Evolutionary conservation across 352 stramenopile genomes (phyloP).

Genomic region (Phytophthora sansomeana): DNA sequence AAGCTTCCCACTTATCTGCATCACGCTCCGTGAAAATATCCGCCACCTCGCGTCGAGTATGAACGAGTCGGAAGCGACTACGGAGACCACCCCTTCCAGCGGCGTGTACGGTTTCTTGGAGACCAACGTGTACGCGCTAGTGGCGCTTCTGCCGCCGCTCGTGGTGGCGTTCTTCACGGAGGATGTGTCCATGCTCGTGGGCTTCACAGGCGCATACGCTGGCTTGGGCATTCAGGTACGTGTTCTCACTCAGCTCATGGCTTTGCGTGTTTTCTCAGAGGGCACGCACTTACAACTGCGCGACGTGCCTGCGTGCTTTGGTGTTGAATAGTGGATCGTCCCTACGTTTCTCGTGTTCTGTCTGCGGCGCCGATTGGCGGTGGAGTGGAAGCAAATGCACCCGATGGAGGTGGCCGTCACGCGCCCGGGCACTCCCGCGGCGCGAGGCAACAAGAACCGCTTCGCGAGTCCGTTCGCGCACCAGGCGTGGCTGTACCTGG

Average conservation of each 20-base stretch:
- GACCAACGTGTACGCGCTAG: conserved; percentile 72
- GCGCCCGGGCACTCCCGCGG: conserved; percentile 20
- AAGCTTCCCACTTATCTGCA: conserved; percentile 88
- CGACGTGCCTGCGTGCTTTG: conserved; percentile 37
- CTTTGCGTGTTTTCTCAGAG: conserved; percentile 35
- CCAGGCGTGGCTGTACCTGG: conserved; percentile 74
- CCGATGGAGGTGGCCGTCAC: conserved; percentile 41
- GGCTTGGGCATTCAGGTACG: conserved; percentile 86
- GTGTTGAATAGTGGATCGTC: conserved; percentile 75
- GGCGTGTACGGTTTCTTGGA: conserved; percentile 53
- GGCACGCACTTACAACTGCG: conserved; percentile 41
- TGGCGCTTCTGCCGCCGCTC: conserved; percentile 80
- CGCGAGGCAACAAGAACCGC: conserved; percentile 55
- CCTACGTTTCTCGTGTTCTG: conserved; percentile 80
- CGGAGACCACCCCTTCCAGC: conserved; percentile 25
- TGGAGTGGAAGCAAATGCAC: conserved; percentile 49
- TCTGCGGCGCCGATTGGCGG: conserved; percentile 63
- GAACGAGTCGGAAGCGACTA: conserved; percentile 27
- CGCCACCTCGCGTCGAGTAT: conserved; percentile 70
- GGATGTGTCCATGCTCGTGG: conserved; percentile 90
- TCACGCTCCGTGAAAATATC: conserved; percentile 89
- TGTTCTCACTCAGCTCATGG: conserved; percentile 12
- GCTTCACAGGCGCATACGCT: conserved; percentile 87
- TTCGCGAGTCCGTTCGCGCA: conserved; percentile 82
- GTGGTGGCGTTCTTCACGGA: conserved; percentile 89